Base-by-base conservation (phyloP, 495 filamentous ascomycete species). In the Hypomontagnella monticulosa region DNA sequence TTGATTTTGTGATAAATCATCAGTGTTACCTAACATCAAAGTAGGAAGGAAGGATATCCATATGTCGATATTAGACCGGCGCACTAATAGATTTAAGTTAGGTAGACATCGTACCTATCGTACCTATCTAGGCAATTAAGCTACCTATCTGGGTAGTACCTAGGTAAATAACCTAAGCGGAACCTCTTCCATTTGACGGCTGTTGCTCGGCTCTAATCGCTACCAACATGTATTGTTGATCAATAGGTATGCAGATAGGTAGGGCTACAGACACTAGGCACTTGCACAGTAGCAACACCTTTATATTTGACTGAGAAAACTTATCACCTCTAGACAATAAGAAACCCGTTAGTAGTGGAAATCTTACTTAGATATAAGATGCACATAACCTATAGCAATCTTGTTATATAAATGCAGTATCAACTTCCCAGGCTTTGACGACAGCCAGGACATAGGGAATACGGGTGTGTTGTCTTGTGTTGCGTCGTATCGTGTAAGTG, bases 401-500 rank as follows among this genome's bases (percentile, higher is more conserved):
- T 16, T 19, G 14, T 18, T 23, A 42, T 23, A 16, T 34, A 34
- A 16, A 11, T 33, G 47, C 38, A n/a, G n/a, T 30, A 32, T 46
- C n/a, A 49, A 48, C 14, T 19, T 40, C 23, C 23, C 14, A 19
- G 23, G 32, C 34, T 51, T 37, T 3, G 10, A 56, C 10, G 14
- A 33, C 11, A 6, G 9, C 33, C 4, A 38, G 30, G 8, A 36
- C 18, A 37, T 14, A 55, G 48, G 64, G 53, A 54, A 62, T 54
- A 67, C 64, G 49, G 16, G 58, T 67, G 58, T 43, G 64, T 33
- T 67, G 64, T 67, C 41, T 61, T 63, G 64, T 67, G 53, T 23
- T 48, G 16, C 52, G 58, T 67, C 7, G 46, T 34, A 46, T 43
- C 16, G 59, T 63, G 43, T 50, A 50, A 50, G 51, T 53, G 20